Evolutionary conservation across 805 yeast genomes (phyloP).

Genomic region (Metschnikowia lochheadii): DNA sequence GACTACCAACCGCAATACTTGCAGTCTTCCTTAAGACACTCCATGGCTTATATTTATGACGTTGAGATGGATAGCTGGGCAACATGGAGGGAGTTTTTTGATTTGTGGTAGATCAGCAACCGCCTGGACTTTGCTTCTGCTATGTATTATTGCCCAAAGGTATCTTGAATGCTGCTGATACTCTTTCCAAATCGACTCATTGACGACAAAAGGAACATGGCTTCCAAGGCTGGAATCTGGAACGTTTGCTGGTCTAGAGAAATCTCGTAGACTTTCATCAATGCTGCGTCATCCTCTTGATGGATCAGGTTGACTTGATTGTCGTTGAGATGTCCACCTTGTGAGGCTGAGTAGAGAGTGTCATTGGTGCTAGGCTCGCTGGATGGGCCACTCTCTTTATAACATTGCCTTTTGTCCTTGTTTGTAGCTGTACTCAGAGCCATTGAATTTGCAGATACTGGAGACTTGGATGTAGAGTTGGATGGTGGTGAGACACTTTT

Average conservation of each 20-base stretch:
- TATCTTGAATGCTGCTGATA: neutral
- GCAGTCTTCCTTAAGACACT: constrained; percentile 60
- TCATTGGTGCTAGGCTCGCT: neutral
- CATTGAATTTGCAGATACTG: neutral
- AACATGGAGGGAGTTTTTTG: constrained; percentile 43
- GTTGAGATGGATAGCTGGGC: constrained; percentile 50
- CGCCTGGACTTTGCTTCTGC: neutral
- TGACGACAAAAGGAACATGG: neutral
- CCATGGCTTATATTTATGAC: constrained; percentile 70
- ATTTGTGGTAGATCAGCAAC: constrained; percentile 14
- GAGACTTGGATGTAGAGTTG: neutral
- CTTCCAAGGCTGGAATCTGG: neutral
- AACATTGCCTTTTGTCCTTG: neutral
- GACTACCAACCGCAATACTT: constrained; percentile 57
- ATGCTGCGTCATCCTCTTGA: neutral
- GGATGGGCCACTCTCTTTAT: neutral
- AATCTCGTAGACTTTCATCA: neutral
- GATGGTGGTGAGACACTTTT: neutral
- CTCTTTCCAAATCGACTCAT: neutral
- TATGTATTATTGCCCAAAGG: neutral
- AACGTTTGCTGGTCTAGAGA: neutral
- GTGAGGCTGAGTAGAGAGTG: neutral
- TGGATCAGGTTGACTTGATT: neutral
- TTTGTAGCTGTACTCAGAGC: neutral
- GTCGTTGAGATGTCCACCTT: neutral